Evolutionary conservation across 2,329 filamentous ascomycete species (phyloP), one percentile per base, ranked within the genome.

Genomic region (Albifimbria verrucaria): DNA sequence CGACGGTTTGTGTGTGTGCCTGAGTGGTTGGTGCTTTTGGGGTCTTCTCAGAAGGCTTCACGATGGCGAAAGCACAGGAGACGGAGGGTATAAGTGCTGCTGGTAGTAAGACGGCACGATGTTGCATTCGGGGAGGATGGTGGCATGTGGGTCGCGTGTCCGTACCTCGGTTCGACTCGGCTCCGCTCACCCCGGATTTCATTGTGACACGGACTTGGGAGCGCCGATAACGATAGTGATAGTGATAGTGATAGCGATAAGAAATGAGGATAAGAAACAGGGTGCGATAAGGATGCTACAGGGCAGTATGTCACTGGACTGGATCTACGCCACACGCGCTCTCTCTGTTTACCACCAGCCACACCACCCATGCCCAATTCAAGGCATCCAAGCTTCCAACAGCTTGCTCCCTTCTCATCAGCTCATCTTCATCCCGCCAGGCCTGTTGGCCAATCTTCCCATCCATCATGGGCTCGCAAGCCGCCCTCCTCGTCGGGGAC

Each of bases 141-240:
- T 49, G 54, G 20, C 41, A 21, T 41, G 39, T 42, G 24, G 10
- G 49, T 17, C 48, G 18, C 22, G 43, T n/a, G n/a, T n/a, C n/a
- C n/a, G n/a, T 17, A 46, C 32, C 32, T 44, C 18, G 42, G 18
- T 20, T 24, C 12, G 22, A 17, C 42, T 45, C 42, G 26, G 26
- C 26, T 15, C 9, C 26, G 15, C 9, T 7, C 32, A n/a, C 32
- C 12, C 32, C 32, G 32, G 32, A n/a, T 4, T 7, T 39, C 32
- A 39, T n/a, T n/a, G n/a, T n/a, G n/a, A n/a, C n/a, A n/a, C n/a
- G n/a, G n/a, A n/a, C n/a, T n/a, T n/a, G n/a, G n/a, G n/a, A n/a
- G n/a, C n/a, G n/a, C n/a, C n/a, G n/a, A n/a, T n/a, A n/a, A n/a
- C n/a, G n/a, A n/a, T n/a, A n/a, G n/a, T n/a, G n/a, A n/a, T n/a